Conservation (phyloP, 345 rosid genomes). For the Lumnitzera littorea region DNA sequence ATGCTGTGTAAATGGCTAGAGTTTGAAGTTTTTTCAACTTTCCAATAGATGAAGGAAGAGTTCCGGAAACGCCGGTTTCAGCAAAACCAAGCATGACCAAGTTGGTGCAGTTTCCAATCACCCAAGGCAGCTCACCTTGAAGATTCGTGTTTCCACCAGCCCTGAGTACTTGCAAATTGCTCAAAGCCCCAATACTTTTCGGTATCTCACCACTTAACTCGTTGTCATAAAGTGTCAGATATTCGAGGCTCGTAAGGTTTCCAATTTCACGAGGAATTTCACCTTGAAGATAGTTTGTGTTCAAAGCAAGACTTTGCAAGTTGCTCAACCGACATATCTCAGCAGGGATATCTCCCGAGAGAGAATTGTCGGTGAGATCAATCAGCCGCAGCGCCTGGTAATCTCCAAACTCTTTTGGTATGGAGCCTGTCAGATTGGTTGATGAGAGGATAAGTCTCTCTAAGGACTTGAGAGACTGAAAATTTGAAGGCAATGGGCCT, state of each 20-base stretch:
- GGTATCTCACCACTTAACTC: conserved; percentile 13
- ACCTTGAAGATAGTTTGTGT: conserved; percentile 15
- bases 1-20: conserved; percentile 29
- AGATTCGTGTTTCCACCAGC: conserved; percentile 43
- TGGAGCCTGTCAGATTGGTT: conserved; percentile 10
- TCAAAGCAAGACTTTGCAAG: conserved; percentile 11
- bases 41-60: conserved; percentile 34
- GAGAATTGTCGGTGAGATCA: conserved; percentile 14
- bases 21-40: conserved; percentile 29
- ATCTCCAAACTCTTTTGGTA: conserved; percentile 16
- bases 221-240: conserved; percentile 17
- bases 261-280: conserved; percentile 12
- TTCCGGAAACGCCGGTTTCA: conserved; percentile 39
- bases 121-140: conserved; percentile 29
- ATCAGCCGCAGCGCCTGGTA: conserved; percentile 6
- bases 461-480: conserved; percentile 16
- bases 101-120: conserved; percentile 41
- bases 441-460: conserved; percentile 15
- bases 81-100: conserved; percentile 40
- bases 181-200: conserved; percentile 16
- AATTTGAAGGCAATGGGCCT: conserved; percentile 11
- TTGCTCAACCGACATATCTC: conserved; percentile 15
- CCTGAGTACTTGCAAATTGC: conserved; percentile 24
- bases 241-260: conserved; percentile 15
- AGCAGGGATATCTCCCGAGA: conserved; percentile 11